These are phyloP conservation scores for Viola odorata DNA, from an alignment of 345 rosid species.

Conservation along the genomic window DNA sequence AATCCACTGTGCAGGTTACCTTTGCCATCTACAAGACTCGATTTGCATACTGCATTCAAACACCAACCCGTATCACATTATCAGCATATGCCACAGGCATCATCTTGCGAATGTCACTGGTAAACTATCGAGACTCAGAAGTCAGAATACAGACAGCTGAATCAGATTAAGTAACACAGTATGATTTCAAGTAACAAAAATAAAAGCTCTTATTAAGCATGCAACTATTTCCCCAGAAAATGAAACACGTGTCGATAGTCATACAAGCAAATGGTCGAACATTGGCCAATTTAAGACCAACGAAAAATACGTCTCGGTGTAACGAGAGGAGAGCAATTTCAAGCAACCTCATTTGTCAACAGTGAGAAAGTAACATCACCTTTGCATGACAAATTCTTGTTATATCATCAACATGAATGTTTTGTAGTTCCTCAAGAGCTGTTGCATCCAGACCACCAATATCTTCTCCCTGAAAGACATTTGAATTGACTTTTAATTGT, in stretches of 20 bases:
- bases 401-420: constrained; percentile 51
- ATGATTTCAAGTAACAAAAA: no score
- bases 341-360: not conserved
- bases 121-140: not conserved
- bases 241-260: no score
- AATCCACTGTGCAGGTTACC: constrained; percentile 8
- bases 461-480: constrained; percentile 45
- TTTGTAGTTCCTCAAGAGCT: constrained; percentile 50
- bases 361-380: constrained; percentile 23
- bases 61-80: constrained; percentile 10
- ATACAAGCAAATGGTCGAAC: no score
- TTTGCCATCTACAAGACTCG: constrained; percentile 17
- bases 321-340: not conserved
- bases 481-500: not conserved
- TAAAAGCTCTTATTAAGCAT: no score
- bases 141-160: no score
- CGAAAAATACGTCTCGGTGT: no score
- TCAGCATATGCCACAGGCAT: not conserved
- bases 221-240: no score
- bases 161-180: no score
- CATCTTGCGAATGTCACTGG: not conserved
- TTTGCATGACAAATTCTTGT: constrained; percentile 51
- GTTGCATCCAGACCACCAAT: constrained; percentile 35
- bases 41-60: constrained; percentile 33
- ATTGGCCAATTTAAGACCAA: no score